Evolutionary conservation across 208 protist genomes (phyloP).

Genomic region (Naegleria fowleri): DNA sequence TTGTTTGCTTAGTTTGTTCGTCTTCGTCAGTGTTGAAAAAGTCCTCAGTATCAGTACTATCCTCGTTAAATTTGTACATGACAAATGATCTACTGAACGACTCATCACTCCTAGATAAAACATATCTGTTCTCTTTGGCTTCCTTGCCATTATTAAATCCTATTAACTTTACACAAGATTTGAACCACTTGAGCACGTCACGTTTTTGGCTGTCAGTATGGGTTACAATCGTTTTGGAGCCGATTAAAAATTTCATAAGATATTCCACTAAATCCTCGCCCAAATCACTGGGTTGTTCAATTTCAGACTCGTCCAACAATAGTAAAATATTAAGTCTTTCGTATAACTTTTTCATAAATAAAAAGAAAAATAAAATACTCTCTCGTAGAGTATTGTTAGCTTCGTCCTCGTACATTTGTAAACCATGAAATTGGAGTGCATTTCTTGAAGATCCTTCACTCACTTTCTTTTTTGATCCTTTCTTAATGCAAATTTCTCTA

Average conservation of each 20-base stretch:
- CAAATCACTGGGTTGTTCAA: not conserved
- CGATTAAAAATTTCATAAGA: not conserved
- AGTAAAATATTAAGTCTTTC: constrained; percentile 5
- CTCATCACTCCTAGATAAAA: no score
- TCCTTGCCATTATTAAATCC: not conserved
- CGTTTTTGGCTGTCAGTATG: not conserved
- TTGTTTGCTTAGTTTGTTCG: not conserved
- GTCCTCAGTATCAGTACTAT: no score
- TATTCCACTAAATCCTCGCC: not conserved
- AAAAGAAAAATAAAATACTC: not conserved
- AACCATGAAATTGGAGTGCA: not conserved
- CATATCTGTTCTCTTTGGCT: not conserved
- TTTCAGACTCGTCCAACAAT: not conserved
- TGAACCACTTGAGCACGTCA: not conserved
- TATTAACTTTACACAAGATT: not conserved
- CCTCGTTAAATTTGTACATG: not conserved
- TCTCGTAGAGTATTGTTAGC: not conserved
- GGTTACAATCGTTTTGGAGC: not conserved
- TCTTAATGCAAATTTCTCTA: not conserved
- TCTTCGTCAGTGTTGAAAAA: not conserved
- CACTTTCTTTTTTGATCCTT: not conserved
- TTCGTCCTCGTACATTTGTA: not conserved
- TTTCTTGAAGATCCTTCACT: not conserved
- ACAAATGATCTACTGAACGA: not conserved
- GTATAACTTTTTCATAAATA: not conserved